phyloP scores from a whole-genome alignment of 2,329 filamentous ascomycete species.

The Botryotinia convoluta region DNA sequence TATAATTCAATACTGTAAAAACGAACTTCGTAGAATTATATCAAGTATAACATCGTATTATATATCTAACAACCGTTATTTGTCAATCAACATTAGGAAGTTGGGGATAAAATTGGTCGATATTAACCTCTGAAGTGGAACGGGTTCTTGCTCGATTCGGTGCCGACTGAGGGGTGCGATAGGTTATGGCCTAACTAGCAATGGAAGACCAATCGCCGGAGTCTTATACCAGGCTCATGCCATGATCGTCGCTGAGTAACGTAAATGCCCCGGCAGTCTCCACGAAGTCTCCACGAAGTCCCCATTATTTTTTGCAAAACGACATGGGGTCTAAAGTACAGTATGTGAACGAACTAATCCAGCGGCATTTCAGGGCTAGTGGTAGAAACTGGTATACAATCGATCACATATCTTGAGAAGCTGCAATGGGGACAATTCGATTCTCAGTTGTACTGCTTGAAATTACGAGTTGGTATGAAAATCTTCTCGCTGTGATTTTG shows the following conservation, averaged over 20 bases:
- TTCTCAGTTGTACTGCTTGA: not conserved
- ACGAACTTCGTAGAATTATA: not conserved
- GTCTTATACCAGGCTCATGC: not conserved
- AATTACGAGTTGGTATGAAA: not conserved
- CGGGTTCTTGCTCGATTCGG: not conserved
- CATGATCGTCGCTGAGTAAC: slow-evolving; percentile 2
- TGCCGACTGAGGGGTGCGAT: not conserved
- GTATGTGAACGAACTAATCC: not conserved
- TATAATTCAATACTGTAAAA: not conserved
- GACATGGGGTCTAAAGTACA: not conserved
- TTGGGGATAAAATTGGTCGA: not conserved
- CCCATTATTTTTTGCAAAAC: not conserved
- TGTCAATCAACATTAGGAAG: not conserved
- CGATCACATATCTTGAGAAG: not conserved
- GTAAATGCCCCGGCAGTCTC: not conserved
- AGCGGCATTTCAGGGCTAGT: not conserved
- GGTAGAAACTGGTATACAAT: not conserved
- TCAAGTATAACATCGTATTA: not conserved
- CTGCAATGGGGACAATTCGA: not conserved
- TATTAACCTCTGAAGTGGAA: not conserved
- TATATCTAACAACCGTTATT: not conserved
- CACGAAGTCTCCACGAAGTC: not conserved
- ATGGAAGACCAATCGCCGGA: not conserved
- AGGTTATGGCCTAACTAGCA: not conserved
- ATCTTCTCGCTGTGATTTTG: not conserved